These are phyloP conservation scores for Botryosphaeria dothidea DNA, from an alignment of 2,329 filamentous ascomycete species.

Conservation along the genomic window DNA sequence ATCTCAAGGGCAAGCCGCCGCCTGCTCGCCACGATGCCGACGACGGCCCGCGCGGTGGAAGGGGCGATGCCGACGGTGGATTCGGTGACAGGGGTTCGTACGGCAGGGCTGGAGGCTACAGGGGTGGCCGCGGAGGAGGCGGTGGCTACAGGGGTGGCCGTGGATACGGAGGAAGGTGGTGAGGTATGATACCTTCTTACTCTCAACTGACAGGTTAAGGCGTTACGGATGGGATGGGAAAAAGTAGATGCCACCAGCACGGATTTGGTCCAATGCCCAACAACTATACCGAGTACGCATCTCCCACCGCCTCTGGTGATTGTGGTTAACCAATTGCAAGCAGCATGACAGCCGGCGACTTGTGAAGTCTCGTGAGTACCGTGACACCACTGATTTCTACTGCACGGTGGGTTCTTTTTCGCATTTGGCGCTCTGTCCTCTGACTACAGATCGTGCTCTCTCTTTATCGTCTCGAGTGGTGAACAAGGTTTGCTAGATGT, in stretches of 20 bases:
- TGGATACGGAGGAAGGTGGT: constrained; percentile 14
- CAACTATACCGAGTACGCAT: constrained; percentile 18
- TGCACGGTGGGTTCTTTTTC: constrained; percentile 2
- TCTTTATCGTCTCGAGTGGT: neutral
- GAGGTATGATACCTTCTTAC: constrained; percentile 19
- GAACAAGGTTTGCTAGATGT: neutral
- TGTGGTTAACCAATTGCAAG: constrained; percentile 17
- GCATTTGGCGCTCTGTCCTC: neutral
- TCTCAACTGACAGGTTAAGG: constrained; percentile 18
- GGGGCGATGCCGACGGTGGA: constrained; percentile 43
- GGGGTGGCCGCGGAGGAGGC: constrained; percentile 42
- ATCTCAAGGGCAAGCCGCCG: constrained; percentile 72
- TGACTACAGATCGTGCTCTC: neutral
- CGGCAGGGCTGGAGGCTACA: constrained; percentile 44
- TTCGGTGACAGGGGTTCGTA: constrained; percentile 35
- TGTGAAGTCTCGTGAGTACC: constrained; percentile 1
- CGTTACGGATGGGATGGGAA: constrained; percentile 14
- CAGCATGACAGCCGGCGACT: neutral
- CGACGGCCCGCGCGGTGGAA: constrained; percentile 33
- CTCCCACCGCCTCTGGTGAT: constrained; percentile 12
- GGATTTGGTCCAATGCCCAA: constrained; percentile 10
- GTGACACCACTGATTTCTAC: neutral
- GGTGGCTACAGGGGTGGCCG: constrained; percentile 16
- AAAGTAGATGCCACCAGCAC: constrained; percentile 18
- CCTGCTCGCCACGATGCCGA: constrained; percentile 48